phyloP scores from a whole-genome alignment of 352 stramenopile species.

The Pythium chondricola region DNA sequence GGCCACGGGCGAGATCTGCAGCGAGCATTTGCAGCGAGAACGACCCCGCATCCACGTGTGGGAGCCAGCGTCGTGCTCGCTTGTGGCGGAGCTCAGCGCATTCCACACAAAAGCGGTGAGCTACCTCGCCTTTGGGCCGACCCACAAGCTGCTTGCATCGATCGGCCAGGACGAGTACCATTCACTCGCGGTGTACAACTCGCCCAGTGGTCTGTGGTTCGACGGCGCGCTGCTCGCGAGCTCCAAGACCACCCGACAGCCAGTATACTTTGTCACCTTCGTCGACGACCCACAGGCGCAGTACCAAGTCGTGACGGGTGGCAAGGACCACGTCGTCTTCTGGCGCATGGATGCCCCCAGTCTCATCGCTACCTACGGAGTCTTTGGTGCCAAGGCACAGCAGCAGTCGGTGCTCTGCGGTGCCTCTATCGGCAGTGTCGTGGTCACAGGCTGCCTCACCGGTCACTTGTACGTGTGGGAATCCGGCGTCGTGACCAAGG shows the following conservation, averaged over 20 bases:
- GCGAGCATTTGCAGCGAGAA: slow-evolving; percentile 43
- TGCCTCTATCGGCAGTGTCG: slow-evolving; percentile 36
- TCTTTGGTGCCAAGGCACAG: slow-evolving; percentile 58
- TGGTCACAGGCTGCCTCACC: slow-evolving; percentile 53
- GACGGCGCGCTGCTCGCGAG: slow-evolving; percentile 50
- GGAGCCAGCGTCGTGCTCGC: slow-evolving; percentile 53
- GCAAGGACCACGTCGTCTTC: slow-evolving; percentile 63
- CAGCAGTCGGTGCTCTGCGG: slow-evolving; percentile 56
- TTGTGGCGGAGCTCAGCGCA: slow-evolving; percentile 39
- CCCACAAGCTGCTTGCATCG: slow-evolving; percentile 40
- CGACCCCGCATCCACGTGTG: slow-evolving; percentile 66
- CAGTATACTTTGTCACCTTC: slow-evolving; percentile 58
- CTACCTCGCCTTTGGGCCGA: slow-evolving; percentile 50
- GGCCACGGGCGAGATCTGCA: slow-evolving; percentile 69
- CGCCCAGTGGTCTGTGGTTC: slow-evolving; percentile 48
- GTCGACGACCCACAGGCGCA: slow-evolving; percentile 36
- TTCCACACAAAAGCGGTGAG: slow-evolving; percentile 68
- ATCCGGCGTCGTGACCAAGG: slow-evolving; percentile 40
- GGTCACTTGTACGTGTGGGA: slow-evolving; percentile 77
- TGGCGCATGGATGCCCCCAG: slow-evolving; percentile 50
- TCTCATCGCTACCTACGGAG: slow-evolving; percentile 44
- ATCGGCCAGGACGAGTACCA: slow-evolving; percentile 75
- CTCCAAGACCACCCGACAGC: slow-evolving; percentile 37
- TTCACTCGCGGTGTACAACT: slow-evolving; percentile 63
- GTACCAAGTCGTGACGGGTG: slow-evolving; percentile 55